Base-by-base conservation (phyloP, 345 rosid genomes). In the Turritis glabra region DNA sequence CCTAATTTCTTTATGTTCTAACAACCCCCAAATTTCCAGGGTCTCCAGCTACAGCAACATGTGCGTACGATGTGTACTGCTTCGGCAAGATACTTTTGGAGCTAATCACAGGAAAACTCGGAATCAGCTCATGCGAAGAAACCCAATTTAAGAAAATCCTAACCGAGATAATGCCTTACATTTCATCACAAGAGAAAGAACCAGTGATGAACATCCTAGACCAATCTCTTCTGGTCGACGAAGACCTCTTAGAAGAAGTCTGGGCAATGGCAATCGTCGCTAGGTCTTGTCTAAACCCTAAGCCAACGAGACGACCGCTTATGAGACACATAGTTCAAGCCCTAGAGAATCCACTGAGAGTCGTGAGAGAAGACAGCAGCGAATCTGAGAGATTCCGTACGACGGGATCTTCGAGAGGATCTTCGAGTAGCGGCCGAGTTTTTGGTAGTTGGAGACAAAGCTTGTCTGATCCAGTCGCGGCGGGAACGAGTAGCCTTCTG, bases 251-350 rank as follows among this genome's bases (percentile, higher is more conserved):
- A 54, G 99, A 95, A 84, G 99, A 95, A 83, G 97, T 95, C 2
- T 95, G 97, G 99, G 99, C 99, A 1, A 87, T 87, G 97, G 91
- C 99, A 13, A 85, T 95, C 32, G 90, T 95, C 21, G 99, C 99
- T 5, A 85, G 82, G 74, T 95, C 97, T 13, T 95, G 97, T 82
- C 89, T 95, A 12, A 85, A 92, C 71, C 93, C 97, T 1, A 95
- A 88, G 80, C 93, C 97, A 56, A 72, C 87, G 0, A 88, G 83
- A 68, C 81, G 99, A 19, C 99, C 97, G 2, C 83, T 81, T 0
- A 92, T 92, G 93, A 92, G 86, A 85, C 86, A 95, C 52, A 79
- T 95, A 62, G 90, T 95, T 10, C 89, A 83, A 81, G 99, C 99
- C 1, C 68, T 95, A 62, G 99, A 95, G 79, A 95, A 95, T 76